Base-by-base conservation (phyloP, 805 yeast species). In the Ogataea trehalophila region DNA sequence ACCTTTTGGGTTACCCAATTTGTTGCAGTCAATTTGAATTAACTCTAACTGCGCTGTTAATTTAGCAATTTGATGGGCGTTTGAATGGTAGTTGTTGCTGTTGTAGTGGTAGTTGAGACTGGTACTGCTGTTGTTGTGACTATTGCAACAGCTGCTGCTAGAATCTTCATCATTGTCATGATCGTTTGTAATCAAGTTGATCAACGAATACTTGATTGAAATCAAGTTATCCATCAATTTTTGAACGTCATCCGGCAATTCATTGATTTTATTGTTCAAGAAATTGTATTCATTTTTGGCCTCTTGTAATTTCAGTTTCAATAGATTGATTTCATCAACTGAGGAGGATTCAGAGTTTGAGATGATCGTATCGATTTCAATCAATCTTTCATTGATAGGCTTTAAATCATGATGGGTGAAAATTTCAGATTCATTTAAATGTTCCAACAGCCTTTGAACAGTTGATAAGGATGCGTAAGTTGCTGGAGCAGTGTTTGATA, bases 401-500 rank as follows among this genome's bases (percentile, higher is more conserved):
- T 73, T 70, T 54, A 90, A 75, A 64, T 94, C 99, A 56, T 85
- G 87, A 47, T 79, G 80, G 1, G 97, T 90, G 66, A 83, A 92
- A 18, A 87, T 88, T 46, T 81, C 82, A 43, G 87, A 79, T 62
- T 87, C 96, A 54, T 80, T 78, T 51, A 92, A 70, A 67, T 92
- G 98, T 53, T 81, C 87, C 55, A 94, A 73, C 48, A 94, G 70
- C 56, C 94, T 81, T 67, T 84, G 85, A 18, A 94, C 95, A 0
- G 98, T 89, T 38, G 90, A 76, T 38, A 92, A 70, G 3, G 95
- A 87, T 6, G 96, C 92, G 67, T 87, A 94, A 1, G 96, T 87
- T 5, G 97, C 96, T 1, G 98, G 96, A 1, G 97, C 96, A 34
- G 89, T 78, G 56, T 89, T 84, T 41, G 86, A 85, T 57, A 89